Conservation (phyloP, 305 asterid genomes). For the Rubia tinctorum region DNA sequence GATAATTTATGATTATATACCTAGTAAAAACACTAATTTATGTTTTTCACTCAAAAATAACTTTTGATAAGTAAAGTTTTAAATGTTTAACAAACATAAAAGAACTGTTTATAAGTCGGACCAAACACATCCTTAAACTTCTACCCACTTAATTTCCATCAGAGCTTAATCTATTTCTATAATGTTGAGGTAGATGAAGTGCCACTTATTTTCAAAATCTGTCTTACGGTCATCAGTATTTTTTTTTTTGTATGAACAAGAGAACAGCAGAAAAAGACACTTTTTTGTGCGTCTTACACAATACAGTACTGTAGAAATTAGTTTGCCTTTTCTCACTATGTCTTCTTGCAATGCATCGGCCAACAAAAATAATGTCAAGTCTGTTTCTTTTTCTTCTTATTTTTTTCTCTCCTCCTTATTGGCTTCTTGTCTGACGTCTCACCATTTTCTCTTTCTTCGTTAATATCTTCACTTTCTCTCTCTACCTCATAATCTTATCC, state of each 20-base stretch:
- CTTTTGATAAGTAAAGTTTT: too few species aligned
- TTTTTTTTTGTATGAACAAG: neutral
- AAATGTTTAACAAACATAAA: too few species aligned
- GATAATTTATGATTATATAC: too few species aligned
- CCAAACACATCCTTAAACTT: too few species aligned
- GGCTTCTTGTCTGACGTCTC: slow-evolving; percentile 48
- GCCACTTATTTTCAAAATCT: too few species aligned
- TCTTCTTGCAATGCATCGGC: slow-evolving; percentile 14
- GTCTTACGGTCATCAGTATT: too few species aligned
- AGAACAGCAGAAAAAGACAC: neutral
- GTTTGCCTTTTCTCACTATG: slow-evolving; percentile 20
- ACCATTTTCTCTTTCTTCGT: slow-evolving; percentile 27
- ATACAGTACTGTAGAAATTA: neutral
- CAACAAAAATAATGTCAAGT: slow-evolving; percentile 39
- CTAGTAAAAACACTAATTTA: too few species aligned
- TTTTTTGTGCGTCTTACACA: slow-evolving; percentile 20
- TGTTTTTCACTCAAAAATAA: too few species aligned
- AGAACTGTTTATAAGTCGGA: too few species aligned
- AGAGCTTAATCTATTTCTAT: too few species aligned
- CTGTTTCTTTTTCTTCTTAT: slow-evolving; percentile 29
- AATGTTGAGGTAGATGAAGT: too few species aligned
- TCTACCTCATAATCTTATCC: slow-evolving; percentile 64
- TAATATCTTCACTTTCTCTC: slow-evolving; percentile 10
- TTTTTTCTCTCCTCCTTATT: slow-evolving; percentile 24
- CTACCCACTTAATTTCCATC: too few species aligned